A percentile compares a stretch with the other conserved stretches of the same genome.
Conservation (phyloP, 805 yeast genomes). For the Saturnispora sanitii region DNA sequence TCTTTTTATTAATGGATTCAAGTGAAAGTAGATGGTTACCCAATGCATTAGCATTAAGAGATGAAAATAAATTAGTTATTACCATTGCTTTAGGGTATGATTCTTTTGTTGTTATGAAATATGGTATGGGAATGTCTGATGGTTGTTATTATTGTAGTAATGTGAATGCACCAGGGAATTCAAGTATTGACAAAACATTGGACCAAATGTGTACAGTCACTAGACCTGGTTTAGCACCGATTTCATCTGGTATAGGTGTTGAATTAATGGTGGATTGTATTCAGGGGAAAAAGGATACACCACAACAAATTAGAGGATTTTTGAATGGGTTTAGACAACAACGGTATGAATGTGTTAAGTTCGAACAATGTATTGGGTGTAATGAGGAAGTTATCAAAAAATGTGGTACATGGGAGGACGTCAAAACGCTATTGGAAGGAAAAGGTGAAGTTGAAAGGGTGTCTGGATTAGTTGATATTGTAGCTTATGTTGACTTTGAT, state of each 20-base stretch:
- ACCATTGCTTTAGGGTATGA: conserved; percentile 96
- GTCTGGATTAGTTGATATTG: conserved; percentile 71
- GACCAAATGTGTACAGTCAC: conserved; percentile 99
- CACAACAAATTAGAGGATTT: conserved; percentile 91
- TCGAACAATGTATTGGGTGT: conserved; percentile 80
- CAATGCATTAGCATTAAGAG: conserved; percentile 62
- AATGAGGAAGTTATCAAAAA: conserved; percentile 47
- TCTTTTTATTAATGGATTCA: conserved; percentile 84
- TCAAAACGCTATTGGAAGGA: conserved; percentile 57
- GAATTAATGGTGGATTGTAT: conserved; percentile 68
- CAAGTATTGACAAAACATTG: conserved; percentile 75
- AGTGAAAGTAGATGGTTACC: conserved; percentile 98
- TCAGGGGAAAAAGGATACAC: conserved; percentile 27
- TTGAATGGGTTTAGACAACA: conserved; percentile 53
- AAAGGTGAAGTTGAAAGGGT: conserved; percentile 59
- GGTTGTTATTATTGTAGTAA: conserved; percentile 98
- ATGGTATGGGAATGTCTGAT: conserved; percentile 43
- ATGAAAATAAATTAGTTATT: conserved; percentile 56
- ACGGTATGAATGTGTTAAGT: conserved; percentile 63
- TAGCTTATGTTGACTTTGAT: conserved; percentile 50
- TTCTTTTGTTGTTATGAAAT: conserved; percentile 87
- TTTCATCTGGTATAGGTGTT: conserved; percentile 81
- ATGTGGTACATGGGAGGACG: conserved; percentile 67
- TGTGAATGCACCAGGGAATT: conserved; percentile 87
- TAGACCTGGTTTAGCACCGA: conserved; percentile 86